These are phyloP conservation scores for Venturia oleaginea DNA, from an alignment of 2,329 filamentous ascomycete genomes.

Conservation along the genomic window DNA sequence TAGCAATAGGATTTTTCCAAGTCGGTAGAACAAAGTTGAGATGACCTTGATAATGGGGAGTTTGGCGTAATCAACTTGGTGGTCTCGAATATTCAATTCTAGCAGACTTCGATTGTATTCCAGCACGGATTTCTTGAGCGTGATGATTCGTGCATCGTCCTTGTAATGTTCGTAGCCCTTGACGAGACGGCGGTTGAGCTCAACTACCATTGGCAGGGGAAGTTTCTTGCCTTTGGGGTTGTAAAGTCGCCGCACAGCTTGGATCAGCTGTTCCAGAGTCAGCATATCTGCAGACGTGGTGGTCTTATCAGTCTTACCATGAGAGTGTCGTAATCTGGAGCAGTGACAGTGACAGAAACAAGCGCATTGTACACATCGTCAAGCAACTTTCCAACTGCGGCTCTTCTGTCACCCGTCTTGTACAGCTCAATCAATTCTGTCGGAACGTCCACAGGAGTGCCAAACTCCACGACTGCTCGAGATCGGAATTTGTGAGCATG, in stretches of 20 bases:
- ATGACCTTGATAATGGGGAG: slow-evolving; percentile 71
- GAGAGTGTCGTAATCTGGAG: slow-evolving; percentile 89
- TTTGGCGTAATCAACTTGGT: slow-evolving; percentile 87
- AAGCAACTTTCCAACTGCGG: slow-evolving; percentile 76
- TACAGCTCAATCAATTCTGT: slow-evolving; percentile 77
- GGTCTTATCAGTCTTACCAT: slow-evolving; percentile 48
- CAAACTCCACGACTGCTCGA: slow-evolving; percentile 90
- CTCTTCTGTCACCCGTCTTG: slow-evolving; percentile 66
- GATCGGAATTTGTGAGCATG: slow-evolving; percentile 98
- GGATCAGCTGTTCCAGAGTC: slow-evolving; percentile 55
- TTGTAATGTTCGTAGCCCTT: slow-evolving; percentile 91
- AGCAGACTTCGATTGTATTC: slow-evolving; percentile 82
- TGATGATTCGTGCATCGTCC: slow-evolving; percentile 73
- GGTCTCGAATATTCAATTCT: slow-evolving; percentile 80
- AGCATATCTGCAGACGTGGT: slow-evolving; percentile 19
- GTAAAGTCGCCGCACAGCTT: slow-evolving; percentile 86
- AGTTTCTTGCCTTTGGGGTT: slow-evolving; percentile 91
- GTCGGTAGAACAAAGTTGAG: slow-evolving; percentile 67
- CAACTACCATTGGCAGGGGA: slow-evolving; percentile 82
- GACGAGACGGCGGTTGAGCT: slow-evolving; percentile 83
- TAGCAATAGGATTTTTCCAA: slow-evolving; percentile 67
- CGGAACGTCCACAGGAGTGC: slow-evolving; percentile 77
- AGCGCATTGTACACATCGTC: slow-evolving; percentile 81
- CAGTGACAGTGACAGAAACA: slow-evolving; percentile 80
- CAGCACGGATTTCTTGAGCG: slow-evolving; percentile 64